Base-by-base conservation (phyloP, 306 rosid species). In the Macrotyloma uniflorum region DNA sequence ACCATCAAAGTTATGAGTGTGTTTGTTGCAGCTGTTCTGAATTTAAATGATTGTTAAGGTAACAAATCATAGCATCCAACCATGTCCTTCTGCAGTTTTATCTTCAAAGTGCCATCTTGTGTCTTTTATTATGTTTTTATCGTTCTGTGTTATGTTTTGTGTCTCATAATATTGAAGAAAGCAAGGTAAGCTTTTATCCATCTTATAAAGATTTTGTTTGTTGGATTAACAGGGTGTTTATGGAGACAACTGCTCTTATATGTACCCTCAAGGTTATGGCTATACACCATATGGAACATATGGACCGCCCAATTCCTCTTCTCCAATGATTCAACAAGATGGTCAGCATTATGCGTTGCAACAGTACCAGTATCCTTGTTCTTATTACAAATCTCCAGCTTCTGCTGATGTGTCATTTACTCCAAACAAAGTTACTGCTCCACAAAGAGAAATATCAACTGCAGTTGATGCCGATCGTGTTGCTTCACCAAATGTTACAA, bases 321-420 rank as follows among this genome's bases (percentile, higher is more conserved):
- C 86, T 68, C 83, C 88, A 9, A 26, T 79, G 10, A 75, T 84
- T 76, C 86, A 78, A 66, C 86, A 79, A 6, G 87, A 87, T 63
- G 85, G 77, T 14, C 85, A 79, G 62, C 79, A 72, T 40, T 85
- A 82, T 36, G 87, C 85, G 58, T 22, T 83, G 40, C 90, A 87
- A 45, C 90, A 87, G 51, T 87, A 87, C 33, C 88, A 85, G 46
- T 87, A 87, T 67, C 87, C 85, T 28, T 45, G 68, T 77, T 81
- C 88, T 40, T 85, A 87, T 63, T 85, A 82, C 62, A 80, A 84
- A 77, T 35, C 85, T 63, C 72, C 85, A 43, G 66, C 80, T 36
- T 79, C 78, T 70, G 50, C 67, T 67, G 83, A 76, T 36, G 82
- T 19, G 10, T 33, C 80, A 16, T 78, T 63, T 82, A 70, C 85